Conservation (phyloP, 371 early-diverging fungal species). For the Antonospora locustae region DNA sequence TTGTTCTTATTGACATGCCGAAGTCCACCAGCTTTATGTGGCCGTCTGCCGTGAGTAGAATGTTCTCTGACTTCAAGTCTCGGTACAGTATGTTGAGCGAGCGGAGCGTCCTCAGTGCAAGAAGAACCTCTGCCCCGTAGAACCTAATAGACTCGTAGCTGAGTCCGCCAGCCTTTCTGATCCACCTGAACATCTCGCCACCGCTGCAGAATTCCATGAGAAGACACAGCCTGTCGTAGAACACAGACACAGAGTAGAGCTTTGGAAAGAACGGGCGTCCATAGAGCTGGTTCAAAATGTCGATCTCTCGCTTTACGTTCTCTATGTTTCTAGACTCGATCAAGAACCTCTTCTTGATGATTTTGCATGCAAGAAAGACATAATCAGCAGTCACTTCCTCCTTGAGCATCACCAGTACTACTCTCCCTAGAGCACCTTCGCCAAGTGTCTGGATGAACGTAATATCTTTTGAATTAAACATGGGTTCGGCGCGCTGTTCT, state of each 20-base stretch:
- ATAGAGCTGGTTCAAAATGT: conserved; percentile 68
- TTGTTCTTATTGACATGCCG: conserved; percentile 87
- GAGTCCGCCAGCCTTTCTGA: conserved; percentile 61
- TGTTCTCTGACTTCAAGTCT: conserved; percentile 92
- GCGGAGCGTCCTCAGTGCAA: conserved; percentile 86
- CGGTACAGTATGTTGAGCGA: conserved; percentile 83
- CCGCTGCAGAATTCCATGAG: conserved; percentile 80
- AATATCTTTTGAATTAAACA: conserved; percentile 57
- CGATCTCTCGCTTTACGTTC: conserved; percentile 83
- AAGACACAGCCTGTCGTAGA: conserved; percentile 66
- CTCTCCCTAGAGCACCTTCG: conserved; percentile 92
- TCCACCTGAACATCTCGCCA: conserved; percentile 79
- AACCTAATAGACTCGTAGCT: conserved; percentile 64
- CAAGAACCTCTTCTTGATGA: conserved; percentile 76
- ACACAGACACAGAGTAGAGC: conserved; percentile 73
- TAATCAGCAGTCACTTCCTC: conserved; percentile 60
- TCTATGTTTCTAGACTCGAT: conserved; percentile 82
- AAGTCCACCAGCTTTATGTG: conserved; percentile 95
- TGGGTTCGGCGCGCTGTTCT: too few relatives aligned
- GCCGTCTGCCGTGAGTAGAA: conserved; percentile 71
- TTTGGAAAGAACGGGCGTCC: conserved; percentile 80
- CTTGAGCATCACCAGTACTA: conserved; percentile 68
- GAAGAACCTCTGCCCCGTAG: conserved; percentile 90
- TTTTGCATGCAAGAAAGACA: conserved; percentile 89
- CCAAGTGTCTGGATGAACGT: conserved; percentile 63